A percentile compares a stretch with the other conserved stretches of the same genome.
Evolutionary conservation across 2,329 filamentous ascomycete genomes (phyloP).

Genomic region (Elsinoe arachidis): DNA sequence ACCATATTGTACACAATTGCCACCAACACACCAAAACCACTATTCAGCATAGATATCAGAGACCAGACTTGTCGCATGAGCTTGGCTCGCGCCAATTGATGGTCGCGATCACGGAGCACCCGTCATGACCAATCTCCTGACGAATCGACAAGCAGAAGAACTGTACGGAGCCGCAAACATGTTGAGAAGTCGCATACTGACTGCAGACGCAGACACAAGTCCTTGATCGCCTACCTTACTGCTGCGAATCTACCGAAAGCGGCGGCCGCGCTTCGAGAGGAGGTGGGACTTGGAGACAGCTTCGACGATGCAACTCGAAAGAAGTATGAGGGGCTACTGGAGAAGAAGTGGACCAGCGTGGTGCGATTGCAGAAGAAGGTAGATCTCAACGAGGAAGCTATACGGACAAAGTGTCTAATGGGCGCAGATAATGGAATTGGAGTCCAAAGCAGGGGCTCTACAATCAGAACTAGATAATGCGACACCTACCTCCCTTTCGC

Average conservation of each 20-base stretch:
- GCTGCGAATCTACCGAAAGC: conserved; percentile 62
- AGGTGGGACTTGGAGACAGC: conserved; percentile 59
- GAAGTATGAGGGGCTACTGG: conserved; percentile 86
- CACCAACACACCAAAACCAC: not conserved
- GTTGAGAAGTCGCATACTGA: conserved; percentile 22
- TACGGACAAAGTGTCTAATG: not conserved
- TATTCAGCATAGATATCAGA: not conserved
- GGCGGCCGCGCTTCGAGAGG: conserved; percentile 64
- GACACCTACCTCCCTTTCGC: conserved; percentile 68
- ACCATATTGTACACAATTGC: not conserved
- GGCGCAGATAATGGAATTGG: conserved; percentile 80
- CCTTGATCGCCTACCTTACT: conserved; percentile 79
- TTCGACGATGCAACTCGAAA: conserved; percentile 78
- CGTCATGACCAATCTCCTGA: conserved; percentile 65
- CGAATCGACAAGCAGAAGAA: conserved; percentile 75
- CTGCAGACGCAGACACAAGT: conserved; percentile 63
- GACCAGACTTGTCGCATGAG: not conserved
- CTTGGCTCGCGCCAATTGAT: not conserved
- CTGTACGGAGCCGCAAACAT: conserved; percentile 51
- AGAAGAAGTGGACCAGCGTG: conserved; percentile 98
- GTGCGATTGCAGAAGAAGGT: conserved; percentile 94
- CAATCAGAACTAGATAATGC: conserved; percentile 79
- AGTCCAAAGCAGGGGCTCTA: conserved; percentile 61
- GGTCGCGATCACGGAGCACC: not conserved
- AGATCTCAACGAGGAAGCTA: conserved; percentile 17